phyloP scores from a whole-genome alignment of 139 green algal species.

The Picochlorum costavermella region DNA sequence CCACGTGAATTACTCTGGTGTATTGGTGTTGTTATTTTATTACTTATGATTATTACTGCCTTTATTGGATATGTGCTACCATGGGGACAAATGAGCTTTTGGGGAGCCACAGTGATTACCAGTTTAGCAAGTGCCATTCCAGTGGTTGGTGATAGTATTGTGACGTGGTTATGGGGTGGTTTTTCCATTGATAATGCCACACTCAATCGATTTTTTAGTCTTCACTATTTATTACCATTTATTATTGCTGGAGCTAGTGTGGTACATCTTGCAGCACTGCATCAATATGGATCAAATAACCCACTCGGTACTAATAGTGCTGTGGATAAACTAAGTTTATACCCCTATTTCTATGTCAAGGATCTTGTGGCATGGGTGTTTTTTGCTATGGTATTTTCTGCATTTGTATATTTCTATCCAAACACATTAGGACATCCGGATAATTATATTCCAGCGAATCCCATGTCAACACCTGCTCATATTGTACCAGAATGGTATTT shows the following conservation, averaged over 20 bases:
- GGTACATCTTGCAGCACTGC: constrained; percentile 49
- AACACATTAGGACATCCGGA: constrained; percentile 50
- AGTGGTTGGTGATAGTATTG: constrained; percentile 11
- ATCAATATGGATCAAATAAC: constrained; percentile 56
- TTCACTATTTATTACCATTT: constrained; percentile 17
- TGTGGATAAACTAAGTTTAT: constrained; percentile 46
- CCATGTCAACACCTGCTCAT: constrained; percentile 55
- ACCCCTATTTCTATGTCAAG: constrained; percentile 53
- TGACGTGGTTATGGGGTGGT: constrained; percentile 21
- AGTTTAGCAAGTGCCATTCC: constrained; percentile 15
- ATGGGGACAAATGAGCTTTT: constrained; percentile 9
- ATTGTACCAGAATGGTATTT: constrained; percentile 72
- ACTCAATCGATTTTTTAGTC: constrained; percentile 18
- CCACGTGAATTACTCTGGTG: constrained; percentile 44
- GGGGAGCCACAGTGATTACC: constrained; percentile 4
- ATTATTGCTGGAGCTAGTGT: constrained; percentile 36
- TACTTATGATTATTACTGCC: constrained; percentile 17
- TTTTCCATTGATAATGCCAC: constrained; percentile 18
- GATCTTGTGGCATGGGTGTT: constrained; percentile 38
- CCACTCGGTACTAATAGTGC: constrained; percentile 43
- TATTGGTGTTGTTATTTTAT: constrained; percentile 18
- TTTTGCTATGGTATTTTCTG: constrained; percentile 28
- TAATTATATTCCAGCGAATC: constrained; percentile 58
- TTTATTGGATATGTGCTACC: constrained; percentile 20
- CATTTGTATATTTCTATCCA: constrained; percentile 26